Evolutionary conservation across 257 asterid species (phyloP), one percentile per base, ranked within the genome.

Genomic region (Craterostigma plantagineum): DNA sequence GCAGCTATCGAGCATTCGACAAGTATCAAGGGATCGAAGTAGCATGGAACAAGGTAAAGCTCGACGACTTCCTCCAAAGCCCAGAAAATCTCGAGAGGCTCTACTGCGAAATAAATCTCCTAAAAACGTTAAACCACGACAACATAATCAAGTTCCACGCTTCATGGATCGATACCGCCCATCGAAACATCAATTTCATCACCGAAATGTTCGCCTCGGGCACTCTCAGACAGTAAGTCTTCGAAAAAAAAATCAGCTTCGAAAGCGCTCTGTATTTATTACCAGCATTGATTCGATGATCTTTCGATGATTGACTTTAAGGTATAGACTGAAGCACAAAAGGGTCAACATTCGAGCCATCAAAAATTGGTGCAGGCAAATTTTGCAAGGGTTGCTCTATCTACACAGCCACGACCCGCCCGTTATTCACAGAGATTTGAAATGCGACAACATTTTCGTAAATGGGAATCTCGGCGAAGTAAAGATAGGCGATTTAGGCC

Each of bases 201-300:
- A 87, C 97, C 0, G 97, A 87, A 52, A 71, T 81, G 97, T 87
- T 87, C 75, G 81, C 93, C 23, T 87, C 97, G 56, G 97, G 97
- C 13, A 87, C 97, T 46, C 81, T 87, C 42, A 81, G 94, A 54
- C 97, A 86, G 97, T 86, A 71, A 73, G 3, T 9, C 10, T 41
- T 16, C 4, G 30, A 23, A 23, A n/a, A n/a, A n/a, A n/a, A n/a
- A 6, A 23, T 23, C 30, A 23, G 30, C 30, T 23, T 23, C 30
- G 6, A 23, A n/a, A n/a, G n/a, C n/a, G n/a, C n/a, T n/a, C n/a
- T n/a, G n/a, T n/a, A n/a, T n/a, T n/a, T n/a, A n/a, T n/a, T n/a
- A n/a, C n/a, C n/a, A n/a, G n/a, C n/a, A n/a, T 10, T 43, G 9
- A 23, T 23, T 23, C 30, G 30, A 6, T 23, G n/a, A n/a, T 10